A percentile compares a stretch with the other conserved stretches of the same genome.
Conservation (phyloP, 2,329 filamentous ascomycete species). For the Colletotrichum costaricense region DNA sequence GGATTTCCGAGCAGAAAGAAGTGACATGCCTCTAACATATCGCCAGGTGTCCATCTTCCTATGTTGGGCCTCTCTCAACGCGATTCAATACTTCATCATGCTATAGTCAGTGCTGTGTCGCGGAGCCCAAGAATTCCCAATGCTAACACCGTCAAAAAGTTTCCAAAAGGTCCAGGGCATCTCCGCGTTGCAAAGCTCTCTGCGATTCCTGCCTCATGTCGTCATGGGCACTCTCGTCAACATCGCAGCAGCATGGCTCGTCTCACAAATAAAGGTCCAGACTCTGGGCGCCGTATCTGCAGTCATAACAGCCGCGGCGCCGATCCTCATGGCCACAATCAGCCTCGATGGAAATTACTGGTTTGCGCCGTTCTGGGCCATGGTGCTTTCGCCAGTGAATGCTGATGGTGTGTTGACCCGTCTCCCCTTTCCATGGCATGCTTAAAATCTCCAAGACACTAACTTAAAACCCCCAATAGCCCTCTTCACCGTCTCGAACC, state of each 20-base stretch:
- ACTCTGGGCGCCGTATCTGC: slow-evolving; percentile 52
- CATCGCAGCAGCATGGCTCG: slow-evolving; percentile 54
- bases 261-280: slow-evolving; percentile 50
- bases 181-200: slow-evolving; percentile 56
- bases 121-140: neutral
- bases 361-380: slow-evolving; percentile 56
- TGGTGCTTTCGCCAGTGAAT: slow-evolving; percentile 56
- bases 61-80: slow-evolving; percentile 57
- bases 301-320: slow-evolving; percentile 56
- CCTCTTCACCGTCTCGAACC: slow-evolving; percentile 65
- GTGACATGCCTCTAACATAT: neutral
- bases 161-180: slow-evolving; percentile 61
- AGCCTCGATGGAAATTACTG: slow-evolving; percentile 61
- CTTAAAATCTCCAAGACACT: neutral
- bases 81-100: slow-evolving; percentile 59
- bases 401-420: slow-evolving; percentile 47
- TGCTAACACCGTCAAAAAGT: slow-evolving; percentile 42
- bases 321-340: slow-evolving; percentile 66
- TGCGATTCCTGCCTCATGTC: slow-evolving; percentile 60
- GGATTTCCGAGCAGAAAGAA: neutral
- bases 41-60: slow-evolving; percentile 55
- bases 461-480: slow-evolving; percentile 43
- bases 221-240: slow-evolving; percentile 56
- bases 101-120: slow-evolving; percentile 52
- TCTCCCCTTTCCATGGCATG: neutral